Evolutionary conservation across 2,329 filamentous ascomycete genomes (phyloP).

Genomic region (Fusarium anthophilum): DNA sequence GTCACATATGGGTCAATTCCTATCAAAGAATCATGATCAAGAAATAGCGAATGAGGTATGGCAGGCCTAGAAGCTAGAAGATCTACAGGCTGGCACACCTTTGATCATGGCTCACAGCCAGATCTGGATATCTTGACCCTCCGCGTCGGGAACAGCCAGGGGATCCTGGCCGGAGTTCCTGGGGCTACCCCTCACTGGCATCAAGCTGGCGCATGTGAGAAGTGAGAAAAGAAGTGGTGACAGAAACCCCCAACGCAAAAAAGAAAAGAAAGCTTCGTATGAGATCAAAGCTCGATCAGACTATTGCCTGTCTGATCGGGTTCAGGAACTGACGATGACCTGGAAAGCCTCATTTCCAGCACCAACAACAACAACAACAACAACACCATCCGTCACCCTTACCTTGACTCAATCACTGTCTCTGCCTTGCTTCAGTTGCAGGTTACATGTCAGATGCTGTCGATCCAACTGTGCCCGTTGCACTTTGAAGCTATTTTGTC

Average conservation of each 20-base stretch:
- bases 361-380: background rate
- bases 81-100: conserved; percentile 35
- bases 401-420: conserved; percentile 18
- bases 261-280: conserved; percentile 7
- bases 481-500: conserved; percentile 30
- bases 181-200: conserved; percentile 43
- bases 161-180: conserved; percentile 42
- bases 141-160: conserved; percentile 36
- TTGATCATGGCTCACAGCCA: conserved; percentile 37
- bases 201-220: conserved; percentile 33
- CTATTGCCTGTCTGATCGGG: conserved; percentile 5
- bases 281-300: background rate
- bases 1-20: conserved; percentile 1
- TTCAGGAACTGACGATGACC: background rate
- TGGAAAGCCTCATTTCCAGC: background rate
- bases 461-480: conserved; percentile 22
- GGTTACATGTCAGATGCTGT: conserved; percentile 18
- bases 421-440: conserved; percentile 29
- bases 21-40: conserved; percentile 2
- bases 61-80: conserved; percentile 1
- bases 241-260: conserved; percentile 10
- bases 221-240: conserved; percentile 38
- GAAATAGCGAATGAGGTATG: conserved; percentile 19
- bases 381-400: conserved; percentile 5
- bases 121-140: conserved; percentile 41